Base-by-base conservation (phyloP, 177 flowering plant species). In the Vitis hybrid region DNA sequence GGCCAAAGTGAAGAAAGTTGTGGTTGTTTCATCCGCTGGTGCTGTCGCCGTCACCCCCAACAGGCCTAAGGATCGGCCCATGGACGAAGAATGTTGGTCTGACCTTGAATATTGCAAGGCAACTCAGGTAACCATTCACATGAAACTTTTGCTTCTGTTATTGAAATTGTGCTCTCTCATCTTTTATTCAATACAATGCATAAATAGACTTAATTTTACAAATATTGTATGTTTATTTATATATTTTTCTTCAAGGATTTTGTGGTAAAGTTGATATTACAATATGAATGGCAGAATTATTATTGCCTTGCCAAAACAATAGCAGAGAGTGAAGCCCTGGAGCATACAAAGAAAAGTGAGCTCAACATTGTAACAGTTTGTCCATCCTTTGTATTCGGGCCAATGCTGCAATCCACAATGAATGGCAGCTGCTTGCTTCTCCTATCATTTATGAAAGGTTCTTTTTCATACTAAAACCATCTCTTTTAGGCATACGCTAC, bases 21-120 rank as follows among this genome's bases (percentile, higher is more conserved):
- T 85, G 21, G 58, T 70, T 55, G 78, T 74, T 21, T 82, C 86
- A 4, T 75, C 81, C 14, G 19, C 68, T 4, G 68, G 57, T 21
- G 87, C 83, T n/a, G 59, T 81, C 19, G 12, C 6, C 4, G 1
- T 54, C 16, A 80, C 76, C 58, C 83, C 81, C 1, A 66, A 65
- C 3, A 72, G 85, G 83, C 83, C 79, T 5, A 72, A 72, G 58
- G 73, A 68, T 66, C 57, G 62, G 62, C 65, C 40, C 58, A 67
- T 72, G 75, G 75, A 82, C 14, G 85, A 84, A 52, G 14, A 46
- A 0, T 80, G 81, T 62, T 82, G 87, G 87, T 69, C 81, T 30
- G 79, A 78, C 46, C 55, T 50, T 51, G 82, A 80, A 52, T 70
- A 10, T 60, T 74, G 79, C 77, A 69, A 27, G 16, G 52, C 73